These are phyloP conservation scores for Raddia guianensis DNA, from an alignment of 176 grass and related monocot species.

Conservation along the genomic window DNA sequence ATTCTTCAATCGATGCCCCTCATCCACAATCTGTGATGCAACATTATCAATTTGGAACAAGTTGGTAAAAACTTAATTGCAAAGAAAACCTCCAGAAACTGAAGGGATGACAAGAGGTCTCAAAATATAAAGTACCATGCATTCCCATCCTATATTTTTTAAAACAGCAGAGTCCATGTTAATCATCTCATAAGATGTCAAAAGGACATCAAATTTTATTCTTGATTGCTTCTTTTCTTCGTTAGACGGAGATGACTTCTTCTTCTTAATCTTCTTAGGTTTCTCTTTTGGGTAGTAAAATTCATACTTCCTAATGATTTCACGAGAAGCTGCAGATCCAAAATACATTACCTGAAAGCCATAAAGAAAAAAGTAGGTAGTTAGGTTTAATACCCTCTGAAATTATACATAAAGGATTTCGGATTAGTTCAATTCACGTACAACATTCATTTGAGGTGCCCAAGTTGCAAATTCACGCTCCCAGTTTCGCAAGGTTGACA, in stretches of 20 bases:
- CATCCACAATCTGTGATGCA: slow-evolving; percentile 84
- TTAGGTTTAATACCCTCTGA: slow-evolving; percentile 4
- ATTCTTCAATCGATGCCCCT: slow-evolving; percentile 97
- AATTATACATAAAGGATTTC: slow-evolving; percentile 36
- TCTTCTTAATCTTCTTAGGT: slow-evolving; percentile 81
- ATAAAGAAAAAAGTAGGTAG: slow-evolving; percentile 35
- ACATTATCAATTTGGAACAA: slow-evolving; percentile 24
- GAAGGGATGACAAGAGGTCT: neutral
- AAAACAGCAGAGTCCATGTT: slow-evolving; percentile 95
- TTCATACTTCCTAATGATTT: slow-evolving; percentile 81
- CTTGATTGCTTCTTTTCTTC: slow-evolving; percentile 76
- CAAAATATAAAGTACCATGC: slow-evolving; percentile 78
- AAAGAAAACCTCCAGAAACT: slow-evolving; percentile 24
- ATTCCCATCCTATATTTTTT: slow-evolving; percentile 93
- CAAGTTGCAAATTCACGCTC: slow-evolving; percentile 98
- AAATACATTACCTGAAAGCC: slow-evolving; percentile 88
- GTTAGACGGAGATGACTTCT: slow-evolving; percentile 57
- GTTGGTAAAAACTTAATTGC: slow-evolving; percentile 17
- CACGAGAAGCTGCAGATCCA: slow-evolving; percentile 75
- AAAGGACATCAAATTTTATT: slow-evolving; percentile 98
- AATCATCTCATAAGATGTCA: slow-evolving; percentile 99
- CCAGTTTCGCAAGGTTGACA: slow-evolving; percentile 97
- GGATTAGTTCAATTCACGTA: slow-evolving; percentile 56
- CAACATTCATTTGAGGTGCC: slow-evolving; percentile 97
- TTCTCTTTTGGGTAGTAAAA: slow-evolving; percentile 93